Conservation (phyloP, 257 asterid genomes). For the Verbascum thapsus region DNA sequence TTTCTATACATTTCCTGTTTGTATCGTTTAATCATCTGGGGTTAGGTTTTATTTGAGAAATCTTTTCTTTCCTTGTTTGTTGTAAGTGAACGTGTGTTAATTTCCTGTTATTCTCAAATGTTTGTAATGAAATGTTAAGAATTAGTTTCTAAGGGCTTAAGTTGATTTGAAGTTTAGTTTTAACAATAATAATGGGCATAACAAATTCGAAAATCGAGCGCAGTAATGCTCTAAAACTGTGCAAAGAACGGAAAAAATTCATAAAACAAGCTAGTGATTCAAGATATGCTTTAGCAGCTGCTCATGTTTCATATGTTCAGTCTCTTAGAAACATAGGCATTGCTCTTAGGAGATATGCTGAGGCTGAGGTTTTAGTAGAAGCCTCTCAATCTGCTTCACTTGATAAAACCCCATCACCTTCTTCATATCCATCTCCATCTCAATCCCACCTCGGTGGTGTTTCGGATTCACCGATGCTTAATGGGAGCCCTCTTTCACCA, state of each 20-base stretch:
- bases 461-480: conserved; percentile 69
- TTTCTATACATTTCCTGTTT: neutral
- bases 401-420: conserved; percentile 75
- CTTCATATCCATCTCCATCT: conserved; percentile 74
- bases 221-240: conserved; percentile 72
- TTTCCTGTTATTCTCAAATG: too few relatives aligned
- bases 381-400: conserved; percentile 54
- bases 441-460: conserved; percentile 60
- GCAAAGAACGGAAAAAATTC: conserved; percentile 82
- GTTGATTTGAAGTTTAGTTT: too few relatives aligned
- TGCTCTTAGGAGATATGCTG: conserved; percentile 90
- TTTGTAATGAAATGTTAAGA: conserved; percentile 27
- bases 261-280: conserved; percentile 90
- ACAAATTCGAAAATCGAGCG: conserved; percentile 70
- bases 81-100: too few relatives aligned
- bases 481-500: conserved; percentile 81
- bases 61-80: too few relatives aligned
- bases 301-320: conserved; percentile 84
- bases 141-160: too few relatives aligned
- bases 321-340: conserved; percentile 81
- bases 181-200: conserved; percentile 81
- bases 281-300: conserved; percentile 88
- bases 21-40: conserved; percentile 19
- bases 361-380: conserved; percentile 79
- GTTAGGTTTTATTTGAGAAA: conserved; percentile 13